Evolutionary conservation across 441 rosid genomes (phyloP).

Genomic region (Arabidopsis hybrid): DNA sequence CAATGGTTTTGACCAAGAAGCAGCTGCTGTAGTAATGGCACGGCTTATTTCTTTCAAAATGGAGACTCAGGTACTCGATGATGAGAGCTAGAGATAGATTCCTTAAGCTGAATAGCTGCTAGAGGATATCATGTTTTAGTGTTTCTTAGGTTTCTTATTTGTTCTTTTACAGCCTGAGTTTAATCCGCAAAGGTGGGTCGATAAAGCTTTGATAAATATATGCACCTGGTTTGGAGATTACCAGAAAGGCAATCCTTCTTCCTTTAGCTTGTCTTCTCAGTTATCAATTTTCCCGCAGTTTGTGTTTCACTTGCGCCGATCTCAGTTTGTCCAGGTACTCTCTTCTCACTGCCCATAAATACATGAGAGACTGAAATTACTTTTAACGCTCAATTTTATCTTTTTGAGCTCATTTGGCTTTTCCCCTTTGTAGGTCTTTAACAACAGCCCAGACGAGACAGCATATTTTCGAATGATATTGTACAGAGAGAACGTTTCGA

Average conservation of each 20-base stretch:
- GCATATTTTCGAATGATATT: constrained; percentile 91
- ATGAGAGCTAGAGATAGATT: constrained; percentile 17
- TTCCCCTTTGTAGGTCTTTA: constrained; percentile 71
- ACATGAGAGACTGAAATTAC: not conserved
- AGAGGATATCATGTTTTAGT: constrained; percentile 2
- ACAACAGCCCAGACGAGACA: constrained; percentile 97
- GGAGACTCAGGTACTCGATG: constrained; percentile 84
- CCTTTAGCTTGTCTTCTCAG: constrained; percentile 85
- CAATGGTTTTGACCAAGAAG: constrained; percentile 99
- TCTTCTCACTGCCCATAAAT: constrained; percentile 1
- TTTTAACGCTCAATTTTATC: not conserved
- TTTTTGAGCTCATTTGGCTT: constrained; percentile 34
- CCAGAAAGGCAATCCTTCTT: constrained; percentile 79
- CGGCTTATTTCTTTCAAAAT: constrained; percentile 91
- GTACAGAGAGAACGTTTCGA: constrained; percentile 87
- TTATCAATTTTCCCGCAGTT: constrained; percentile 89
- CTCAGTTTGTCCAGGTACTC: constrained; percentile 95
- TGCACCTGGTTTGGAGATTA: constrained; percentile 92
- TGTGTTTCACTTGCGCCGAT: constrained; percentile 90
- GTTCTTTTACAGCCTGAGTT: constrained; percentile 70
- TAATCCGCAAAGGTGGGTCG: constrained; percentile 96
- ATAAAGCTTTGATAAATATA: constrained; percentile 81
- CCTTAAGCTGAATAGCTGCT: constrained; percentile 14
- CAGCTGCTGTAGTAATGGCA: constrained; percentile 95
- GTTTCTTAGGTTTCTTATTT: constrained; percentile 23